These are phyloP conservation scores for Vaccinium vitisidaea DNA, from an alignment of 148 eudicot genomes.

Conservation along the genomic window DNA sequence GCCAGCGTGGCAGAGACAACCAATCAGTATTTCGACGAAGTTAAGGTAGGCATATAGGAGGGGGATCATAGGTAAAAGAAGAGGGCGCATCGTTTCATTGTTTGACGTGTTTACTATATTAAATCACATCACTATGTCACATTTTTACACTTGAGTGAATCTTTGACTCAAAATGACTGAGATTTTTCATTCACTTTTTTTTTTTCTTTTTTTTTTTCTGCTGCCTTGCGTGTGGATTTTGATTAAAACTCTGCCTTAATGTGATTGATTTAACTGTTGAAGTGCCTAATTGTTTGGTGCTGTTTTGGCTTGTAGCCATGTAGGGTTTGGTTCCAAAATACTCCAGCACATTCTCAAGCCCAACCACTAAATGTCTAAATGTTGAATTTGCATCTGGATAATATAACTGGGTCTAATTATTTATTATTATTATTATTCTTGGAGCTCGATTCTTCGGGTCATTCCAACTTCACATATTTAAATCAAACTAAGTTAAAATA, in stretches of 20 bases:
- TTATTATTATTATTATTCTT: too few relatives aligned
- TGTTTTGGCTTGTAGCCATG: background rate
- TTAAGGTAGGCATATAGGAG: slow-evolving; percentile 55
- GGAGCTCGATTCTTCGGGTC: too few relatives aligned
- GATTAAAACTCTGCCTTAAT: slow-evolving; percentile 6
- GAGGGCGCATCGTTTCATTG: background rate
- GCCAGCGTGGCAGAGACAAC: slow-evolving; percentile 64
- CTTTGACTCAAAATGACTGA: slow-evolving; percentile 9
- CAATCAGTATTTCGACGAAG: slow-evolving; percentile 81
- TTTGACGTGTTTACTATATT: slow-evolving; percentile 17
- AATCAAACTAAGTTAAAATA: too few relatives aligned
- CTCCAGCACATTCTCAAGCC: too few relatives aligned
- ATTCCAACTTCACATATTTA: too few relatives aligned
- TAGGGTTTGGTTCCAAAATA: too few relatives aligned
- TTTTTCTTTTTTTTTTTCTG: background rate
- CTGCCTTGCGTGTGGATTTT: slow-evolving; percentile 34
- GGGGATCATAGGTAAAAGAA: background rate
- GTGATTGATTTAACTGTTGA: slow-evolving; percentile 38
- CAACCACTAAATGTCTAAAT: too few relatives aligned
- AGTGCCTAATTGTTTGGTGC: background rate
- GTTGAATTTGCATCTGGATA: too few relatives aligned
- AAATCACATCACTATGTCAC: slow-evolving; percentile 25
- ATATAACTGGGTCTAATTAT: too few relatives aligned
- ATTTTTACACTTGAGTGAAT: slow-evolving; percentile 20
- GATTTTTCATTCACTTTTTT: slow-evolving; percentile 17